Evolutionary conservation across 768 basidiomycete genomes (phyloP), one percentile per base, ranked within the genome.

Genomic region (Leucosporidium creatinivorum): DNA sequence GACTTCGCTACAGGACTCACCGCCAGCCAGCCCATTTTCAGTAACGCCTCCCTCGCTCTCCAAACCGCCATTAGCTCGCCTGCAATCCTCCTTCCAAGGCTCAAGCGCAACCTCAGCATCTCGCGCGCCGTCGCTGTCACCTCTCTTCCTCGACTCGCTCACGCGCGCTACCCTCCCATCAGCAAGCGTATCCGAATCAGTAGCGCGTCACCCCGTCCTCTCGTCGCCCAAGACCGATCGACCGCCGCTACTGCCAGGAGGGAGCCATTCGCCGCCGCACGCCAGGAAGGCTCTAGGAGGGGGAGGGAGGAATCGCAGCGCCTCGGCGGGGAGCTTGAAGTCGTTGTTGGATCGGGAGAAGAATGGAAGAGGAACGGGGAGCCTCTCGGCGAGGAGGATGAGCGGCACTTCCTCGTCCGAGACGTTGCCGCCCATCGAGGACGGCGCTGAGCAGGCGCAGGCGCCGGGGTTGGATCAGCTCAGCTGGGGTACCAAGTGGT

Each of bases 241-340:
- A 21, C 18, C 4, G 4, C 23, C 30, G 17, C 48, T 47, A 1
- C 8, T 13, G 39, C 15, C 18, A 50, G 58, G 23, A 59, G 48
- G 25, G 52, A 72, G 26, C 36, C 23, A 55, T 61, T 36, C 33
- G 21, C 30, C 31, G 12, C 63, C 52, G 56, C 59, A n/a, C 18
- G 23, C 17, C 48, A 28, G 76, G 4, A 44, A 74, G 84, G 47
- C 72, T 89, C 88, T 83, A 80, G 13, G 80, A 79, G 66, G 79
- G 78, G 26, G 91, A 81, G 3, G 77, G 78, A 44, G 39, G 39
- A 44, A 15, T 44, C 39, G 39, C 39, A 44, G 39, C 39, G 39
- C 39, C 15, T 44, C 39, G 39, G 39, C 39, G 39, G 39, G 39
- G 10, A 44, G 39, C 39, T 15, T 44, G 8, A 44, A 44, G 39